Percentiles rank a stretch among this genome's conserved stretches.
phyloP scores from a whole-genome alignment of 129 eudicot species.

The Smallanthus sonchifolius region DNA sequence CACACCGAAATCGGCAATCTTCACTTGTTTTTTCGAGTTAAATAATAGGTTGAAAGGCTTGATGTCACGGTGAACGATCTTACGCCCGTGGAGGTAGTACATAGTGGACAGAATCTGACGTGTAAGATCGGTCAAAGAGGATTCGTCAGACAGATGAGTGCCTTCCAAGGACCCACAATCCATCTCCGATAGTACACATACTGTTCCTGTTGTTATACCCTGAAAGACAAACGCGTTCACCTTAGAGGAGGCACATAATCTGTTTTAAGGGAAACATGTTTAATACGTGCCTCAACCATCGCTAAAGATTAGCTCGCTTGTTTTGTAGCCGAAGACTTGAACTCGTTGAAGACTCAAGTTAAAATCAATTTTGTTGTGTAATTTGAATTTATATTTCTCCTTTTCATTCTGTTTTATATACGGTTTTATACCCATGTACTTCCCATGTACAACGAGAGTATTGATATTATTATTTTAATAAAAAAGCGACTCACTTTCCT shows the following conservation, averaged over 20 bases:
- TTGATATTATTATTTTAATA: too few relatives aligned
- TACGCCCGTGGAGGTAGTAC: conserved; percentile 33
- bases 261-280: too few relatives aligned
- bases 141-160: conserved; percentile 40
- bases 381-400: too few relatives aligned
- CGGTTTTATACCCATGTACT: too few relatives aligned
- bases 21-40: conserved; percentile 20
- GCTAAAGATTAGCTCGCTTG: too few relatives aligned
- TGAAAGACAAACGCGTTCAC: too few relatives aligned
- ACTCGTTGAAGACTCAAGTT: not conserved
- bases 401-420: too few relatives aligned
- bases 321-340: not conserved
- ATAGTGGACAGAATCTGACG: conserved; percentile 29
- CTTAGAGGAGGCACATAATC: too few relatives aligned
- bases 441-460: too few relatives aligned
- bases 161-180: conserved; percentile 61
- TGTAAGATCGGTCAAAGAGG: conserved; percentile 42
- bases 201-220: too few relatives aligned
- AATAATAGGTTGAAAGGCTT: conserved; percentile 52
- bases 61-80: conserved; percentile 31
- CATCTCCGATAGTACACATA: too few relatives aligned
- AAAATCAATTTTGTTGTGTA: not conserved
- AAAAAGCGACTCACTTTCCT: too few relatives aligned
- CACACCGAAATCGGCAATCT: conserved; percentile 65
- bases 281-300: not conserved